Evolutionary conservation across 352 stramenopile species (phyloP), one percentile per base, ranked within the genome.

Genomic region (Globisporangium yorkense): DNA sequence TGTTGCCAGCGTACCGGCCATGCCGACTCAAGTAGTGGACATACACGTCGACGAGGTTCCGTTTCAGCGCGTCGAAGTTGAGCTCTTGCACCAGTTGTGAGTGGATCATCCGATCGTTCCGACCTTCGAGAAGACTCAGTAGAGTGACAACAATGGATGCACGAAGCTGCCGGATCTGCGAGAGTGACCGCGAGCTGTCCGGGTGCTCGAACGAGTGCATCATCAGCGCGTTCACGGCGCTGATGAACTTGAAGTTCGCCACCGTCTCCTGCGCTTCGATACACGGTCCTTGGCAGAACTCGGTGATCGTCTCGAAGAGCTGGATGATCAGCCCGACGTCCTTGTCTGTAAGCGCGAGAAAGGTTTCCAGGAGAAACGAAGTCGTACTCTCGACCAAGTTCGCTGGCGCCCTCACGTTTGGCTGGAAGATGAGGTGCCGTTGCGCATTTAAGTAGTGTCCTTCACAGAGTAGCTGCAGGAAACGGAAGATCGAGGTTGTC

Each of bases 201-300:
- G 50, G 33, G n/a, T 76, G 56, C 20, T 81, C 66, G 39, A 84
- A 84, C 24, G 72, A 73, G 45, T 84, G 73, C 18, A 83, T 76
- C 59, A 92, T 56, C 5, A 92, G 52, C 6, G 80, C 73, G 54
- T 92, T 92, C 20, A 89, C 79, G 16, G 72, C 72, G 54, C 77
- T 85, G 49, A 92, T 76, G 59, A 92, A 88, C 51, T 84, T 84
- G 65, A 86, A 89, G 47, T 87, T 89, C 0, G 77, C 77, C 5
- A 89, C 79, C 6, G 77, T 88, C 51, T 84, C 68, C 58, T 92
- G 81, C 0, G 81, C 79, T 75, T 88, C 81, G 12, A 74, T 57
- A 45, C 81, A 92, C 1, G 77, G 81, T 6, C 81, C 81, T 61
- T 92, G 81, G n/a, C 81, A 92, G 55, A 85, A 88, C 54, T 92